Base-by-base conservation (phyloP, 148 eudicot genomes). In the Nyssa sinensis region DNA sequence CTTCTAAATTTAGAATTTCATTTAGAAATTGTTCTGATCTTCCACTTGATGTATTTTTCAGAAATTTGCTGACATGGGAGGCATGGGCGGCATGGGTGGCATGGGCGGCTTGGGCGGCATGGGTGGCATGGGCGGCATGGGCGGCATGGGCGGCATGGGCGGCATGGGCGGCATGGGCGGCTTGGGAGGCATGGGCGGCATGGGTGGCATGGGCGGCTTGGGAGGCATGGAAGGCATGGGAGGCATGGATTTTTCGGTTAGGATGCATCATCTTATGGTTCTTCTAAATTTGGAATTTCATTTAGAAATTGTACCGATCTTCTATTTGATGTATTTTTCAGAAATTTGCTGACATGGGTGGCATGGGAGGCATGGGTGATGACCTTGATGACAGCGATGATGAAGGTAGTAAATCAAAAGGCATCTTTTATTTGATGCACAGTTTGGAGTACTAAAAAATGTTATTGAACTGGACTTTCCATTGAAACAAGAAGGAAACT, bases 211-310 rank as follows among this genome's bases (percentile, higher is more conserved):
- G 74, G 75, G 64, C 1, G 78, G 78, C 29, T 64, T 70, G 75
- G 60, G 29, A 1, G 78, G 67, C 64, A 64, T 75, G 82, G 82
- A 70, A 3, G 79, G 82, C 29, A 53, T 78, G 81, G 95, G 90
- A 47, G 95, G 93, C 55, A 94, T 94, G 98, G 98, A 94, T 84
- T 94, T 94, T 87, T 94, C 98, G 80, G 98, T 94, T 90, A 71
- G 83, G 64, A 76, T 62, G 16, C 49, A 7, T 62, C 37, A 8
- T 13, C 49, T 53, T 70, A 5, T 39, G 14, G 7, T 61, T 33
- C 58, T n/a, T n/a, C n/a, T 21, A 25, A 1, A 51, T 74, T 70
- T 62, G n/a, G 25, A 23, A 3, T 14, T 66, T 19, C 25, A 39
- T 27, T 24, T 72, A 11, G 58, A n/a, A 21, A 1, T 69, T 64